Conservation (phyloP, 352 stramenopile species). For the Aphanomyces stellatus region DNA sequence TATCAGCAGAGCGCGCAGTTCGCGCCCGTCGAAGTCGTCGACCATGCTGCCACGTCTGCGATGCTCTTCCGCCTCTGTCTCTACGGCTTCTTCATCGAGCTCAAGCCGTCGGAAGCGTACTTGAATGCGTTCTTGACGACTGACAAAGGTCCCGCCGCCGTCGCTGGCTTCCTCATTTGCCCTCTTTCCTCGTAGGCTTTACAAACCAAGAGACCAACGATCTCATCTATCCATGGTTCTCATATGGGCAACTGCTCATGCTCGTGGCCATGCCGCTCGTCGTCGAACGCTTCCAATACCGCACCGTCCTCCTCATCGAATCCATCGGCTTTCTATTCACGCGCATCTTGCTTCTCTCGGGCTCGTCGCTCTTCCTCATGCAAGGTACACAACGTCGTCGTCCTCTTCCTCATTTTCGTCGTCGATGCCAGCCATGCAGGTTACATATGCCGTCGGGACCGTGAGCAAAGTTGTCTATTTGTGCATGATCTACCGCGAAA, state of each 20-base stretch:
- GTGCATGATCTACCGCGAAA: slow-evolving; percentile 19
- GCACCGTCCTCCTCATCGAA: slow-evolving; percentile 17
- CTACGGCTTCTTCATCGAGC: slow-evolving; percentile 20
- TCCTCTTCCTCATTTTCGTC: neutral
- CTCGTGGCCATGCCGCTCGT: slow-evolving; percentile 12
- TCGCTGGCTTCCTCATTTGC: neutral
- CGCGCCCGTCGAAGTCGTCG: neutral
- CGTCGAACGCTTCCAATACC: slow-evolving; percentile 19
- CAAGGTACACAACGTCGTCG: neutral
- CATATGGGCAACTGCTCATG: slow-evolving; percentile 16
- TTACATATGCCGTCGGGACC: slow-evolving; percentile 15
- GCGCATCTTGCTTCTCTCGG: slow-evolving; percentile 1
- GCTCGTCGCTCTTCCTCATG: slow-evolving; percentile 16
- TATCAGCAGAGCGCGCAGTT: slow-evolving; percentile 2
- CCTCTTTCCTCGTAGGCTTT: neutral
- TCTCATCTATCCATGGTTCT: slow-evolving; percentile 17
- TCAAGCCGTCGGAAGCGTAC: slow-evolving; percentile 20
- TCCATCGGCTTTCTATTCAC: slow-evolving; percentile 15
- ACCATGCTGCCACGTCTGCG: neutral
- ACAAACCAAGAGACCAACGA: slow-evolving; percentile 10
- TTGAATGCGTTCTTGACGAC: slow-evolving; percentile 12
- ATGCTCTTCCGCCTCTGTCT: slow-evolving; percentile 17
- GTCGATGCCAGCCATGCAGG: slow-evolving; percentile 5
- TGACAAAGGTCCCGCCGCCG: slow-evolving; percentile 9
- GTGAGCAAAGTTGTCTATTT: slow-evolving; percentile 17